Evolutionary conservation across 805 yeast genomes (phyloP).

Genomic region (Lachancea quebecensis): DNA sequence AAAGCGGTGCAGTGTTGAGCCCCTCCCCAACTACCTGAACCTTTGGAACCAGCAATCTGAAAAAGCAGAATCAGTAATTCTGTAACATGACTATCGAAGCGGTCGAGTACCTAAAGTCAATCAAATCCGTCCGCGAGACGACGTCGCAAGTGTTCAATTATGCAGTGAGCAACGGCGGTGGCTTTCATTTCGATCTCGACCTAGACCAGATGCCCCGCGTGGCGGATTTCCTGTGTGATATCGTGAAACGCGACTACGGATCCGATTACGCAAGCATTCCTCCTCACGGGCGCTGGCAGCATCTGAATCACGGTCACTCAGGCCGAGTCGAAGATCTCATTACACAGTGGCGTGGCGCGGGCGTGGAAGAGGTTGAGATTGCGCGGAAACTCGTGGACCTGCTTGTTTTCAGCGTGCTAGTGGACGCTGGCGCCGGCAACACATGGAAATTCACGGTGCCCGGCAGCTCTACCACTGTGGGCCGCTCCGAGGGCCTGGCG

Average conservation of each 20-base stretch:
- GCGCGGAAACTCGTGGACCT: slow-evolving; percentile 51
- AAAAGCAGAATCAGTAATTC: too few species aligned
- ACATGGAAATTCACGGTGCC: slow-evolving; percentile 44
- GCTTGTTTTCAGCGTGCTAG: slow-evolving; percentile 51
- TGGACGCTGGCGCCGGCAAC: slow-evolving; percentile 67
- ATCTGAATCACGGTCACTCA: slow-evolving; percentile 46
- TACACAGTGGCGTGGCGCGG: slow-evolving; percentile 31
- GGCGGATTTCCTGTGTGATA: slow-evolving; percentile 40
- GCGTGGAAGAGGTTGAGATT: slow-evolving; percentile 37
- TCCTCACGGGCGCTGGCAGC: slow-evolving; percentile 65
- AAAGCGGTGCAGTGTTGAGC: too few species aligned
- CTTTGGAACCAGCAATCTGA: too few species aligned
- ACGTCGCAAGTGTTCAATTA: slow-evolving; percentile 38
- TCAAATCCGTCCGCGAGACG: slow-evolving; percentile 50
- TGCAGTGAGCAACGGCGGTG: slow-evolving; percentile 29
- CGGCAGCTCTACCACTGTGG: slow-evolving; percentile 14
- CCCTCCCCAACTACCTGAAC: too few species aligned
- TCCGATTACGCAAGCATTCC: slow-evolving; percentile 43
- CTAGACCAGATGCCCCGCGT: slow-evolving; percentile 35
- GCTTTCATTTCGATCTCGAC: slow-evolving; percentile 39
- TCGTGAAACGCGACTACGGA: slow-evolving; percentile 42
- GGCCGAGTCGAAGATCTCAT: slow-evolving; percentile 41
- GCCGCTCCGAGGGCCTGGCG: slow-evolving; percentile 59
- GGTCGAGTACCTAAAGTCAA: slow-evolving; percentile 37
- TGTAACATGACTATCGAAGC: slow-evolving; percentile 2